Conservation (phyloP, 1,139 yeast species). For the Yamadazyma buinensis region DNA sequence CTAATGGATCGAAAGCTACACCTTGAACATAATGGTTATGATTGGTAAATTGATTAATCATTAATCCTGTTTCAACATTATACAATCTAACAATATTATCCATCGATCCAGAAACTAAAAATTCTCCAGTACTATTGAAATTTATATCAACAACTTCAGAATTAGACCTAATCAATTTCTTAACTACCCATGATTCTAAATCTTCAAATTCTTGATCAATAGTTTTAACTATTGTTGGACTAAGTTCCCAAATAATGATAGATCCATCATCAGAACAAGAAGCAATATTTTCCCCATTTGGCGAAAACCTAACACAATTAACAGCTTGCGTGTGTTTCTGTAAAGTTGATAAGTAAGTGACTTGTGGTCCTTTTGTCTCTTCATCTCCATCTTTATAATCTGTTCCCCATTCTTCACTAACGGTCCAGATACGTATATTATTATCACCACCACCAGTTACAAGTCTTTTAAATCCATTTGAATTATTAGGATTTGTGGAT, state of each 20-base stretch:
- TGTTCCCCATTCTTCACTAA: slow-evolving; percentile 9
- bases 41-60: slow-evolving; percentile 61
- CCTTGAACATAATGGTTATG: slow-evolving; percentile 94
- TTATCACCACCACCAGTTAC: slow-evolving; percentile 96
- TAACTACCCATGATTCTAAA: slow-evolving; percentile 69
- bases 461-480: slow-evolving; percentile 34
- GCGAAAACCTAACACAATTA: slow-evolving; percentile 80
- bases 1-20: slow-evolving; percentile 88
- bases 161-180: slow-evolving; percentile 53
- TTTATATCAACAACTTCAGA: slow-evolving; percentile 86
- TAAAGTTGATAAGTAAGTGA: slow-evolving; percentile 72
- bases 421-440: slow-evolving; percentile 68
- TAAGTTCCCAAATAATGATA: slow-evolving; percentile 70
- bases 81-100: slow-evolving; percentile 78
- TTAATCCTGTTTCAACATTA: slow-evolving; percentile 51
- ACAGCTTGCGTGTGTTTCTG: slow-evolving; percentile 93
- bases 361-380: slow-evolving; percentile 6
- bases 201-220: slow-evolving; percentile 54
- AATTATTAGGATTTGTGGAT: no score
- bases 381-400: slow-evolving; percentile 5
- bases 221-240: slow-evolving; percentile 51
- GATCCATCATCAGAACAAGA: slow-evolving; percentile 96
- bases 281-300: slow-evolving; percentile 61
- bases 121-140: slow-evolving; percentile 84
- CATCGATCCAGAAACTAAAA: slow-evolving; percentile 86